Evolutionary conservation across 345 rosid species (phyloP).

Genomic region (Populus deltoides): DNA sequence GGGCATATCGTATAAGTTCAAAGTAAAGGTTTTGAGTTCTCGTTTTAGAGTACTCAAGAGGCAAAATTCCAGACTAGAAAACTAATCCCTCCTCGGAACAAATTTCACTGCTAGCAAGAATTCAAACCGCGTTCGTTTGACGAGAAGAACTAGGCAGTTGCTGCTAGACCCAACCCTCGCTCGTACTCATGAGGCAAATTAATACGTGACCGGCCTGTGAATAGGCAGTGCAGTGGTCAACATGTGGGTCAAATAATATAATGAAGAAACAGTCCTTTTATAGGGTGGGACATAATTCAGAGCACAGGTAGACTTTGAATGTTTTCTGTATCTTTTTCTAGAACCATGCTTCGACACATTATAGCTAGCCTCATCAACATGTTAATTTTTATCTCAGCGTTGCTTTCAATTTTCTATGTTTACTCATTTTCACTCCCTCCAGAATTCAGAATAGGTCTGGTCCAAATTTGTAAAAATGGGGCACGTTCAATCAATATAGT

Average conservation of each 20-base stretch:
- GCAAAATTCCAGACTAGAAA: no score
- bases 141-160: no score
- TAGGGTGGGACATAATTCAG: background rate
- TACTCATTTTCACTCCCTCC: background rate
- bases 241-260: background rate
- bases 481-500: background rate
- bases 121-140: no score
- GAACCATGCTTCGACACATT: background rate
- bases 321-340: background rate
- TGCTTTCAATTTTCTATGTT: slow-evolving; percentile 6
- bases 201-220: background rate
- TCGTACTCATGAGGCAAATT: background rate
- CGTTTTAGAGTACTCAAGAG: background rate
- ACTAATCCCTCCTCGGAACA: no score
- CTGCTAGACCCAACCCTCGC: no score
- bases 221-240: background rate
- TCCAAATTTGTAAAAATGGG: background rate
- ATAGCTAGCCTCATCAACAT: background rate
- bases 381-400: background rate
- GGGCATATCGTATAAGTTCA: background rate
- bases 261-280: background rate
- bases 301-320: background rate
- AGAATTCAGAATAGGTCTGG: background rate
- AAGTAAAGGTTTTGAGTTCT: background rate
- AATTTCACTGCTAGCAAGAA: no score